Base-by-base conservation (phyloP, 495 filamentous ascomycete species). In the Xylaria nigripes region DNA sequence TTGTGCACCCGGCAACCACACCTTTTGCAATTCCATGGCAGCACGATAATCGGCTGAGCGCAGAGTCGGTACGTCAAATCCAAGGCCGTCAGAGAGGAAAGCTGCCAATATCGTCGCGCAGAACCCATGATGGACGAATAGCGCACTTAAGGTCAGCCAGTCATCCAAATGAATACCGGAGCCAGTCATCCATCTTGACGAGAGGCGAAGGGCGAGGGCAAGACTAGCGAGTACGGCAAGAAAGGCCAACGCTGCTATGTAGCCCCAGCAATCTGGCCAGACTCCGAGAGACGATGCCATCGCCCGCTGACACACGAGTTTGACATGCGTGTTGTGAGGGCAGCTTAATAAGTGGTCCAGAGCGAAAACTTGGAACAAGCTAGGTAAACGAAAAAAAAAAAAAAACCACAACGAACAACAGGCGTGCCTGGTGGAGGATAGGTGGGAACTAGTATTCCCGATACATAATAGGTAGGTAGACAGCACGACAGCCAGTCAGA, bases 221-320 rank as follows among this genome's bases (percentile, higher is more conserved):
- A 50, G 8, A 29, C 21, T 50, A 4, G 53, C 38, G 30, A 55
- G 25, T 12, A 38, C 19, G 45, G 45, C 53, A 8, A 55, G 53
- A 6, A 55, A 12, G 38, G 38, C 8, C 25, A 30, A 32, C 10
- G 16, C 36, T 8, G 13, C 53, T 32, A 55, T 24, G 53, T 49
- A 55, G 38, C 45, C 45, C 53, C 53, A 55, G 38, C 45, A 32
- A 24, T 27, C 23, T 2, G 21, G 38, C 45, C 53, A 55, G 25
- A 55, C 36, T 21, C 46, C 53, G 19, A 50, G 45, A 38, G 53
- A 49, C 46, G 53, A 55, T 38, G 47, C 36, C 53, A 55, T 55
- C 53, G 34, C 53, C 30, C 44, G 9, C 22, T 44, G 23, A 15
- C 24, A 22, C 18, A 16, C 8, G 10, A 22, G 27, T 27, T 19